Conservation (phyloP, 2,329 filamentous ascomycete species). For the Hortaea sp. region DNA sequence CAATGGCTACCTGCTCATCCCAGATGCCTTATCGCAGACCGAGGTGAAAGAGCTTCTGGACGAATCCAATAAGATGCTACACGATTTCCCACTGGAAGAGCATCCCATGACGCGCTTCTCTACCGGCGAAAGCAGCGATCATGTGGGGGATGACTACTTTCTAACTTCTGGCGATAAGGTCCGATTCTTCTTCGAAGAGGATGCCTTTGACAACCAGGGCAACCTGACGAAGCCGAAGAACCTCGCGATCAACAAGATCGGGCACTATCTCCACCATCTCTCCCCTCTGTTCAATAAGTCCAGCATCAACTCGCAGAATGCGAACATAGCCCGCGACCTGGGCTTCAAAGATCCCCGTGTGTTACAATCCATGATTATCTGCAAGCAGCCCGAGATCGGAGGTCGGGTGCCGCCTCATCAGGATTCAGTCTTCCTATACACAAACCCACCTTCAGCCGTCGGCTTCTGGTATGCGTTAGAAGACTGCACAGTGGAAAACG, state of each 20-base stretch:
- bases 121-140: constrained; percentile 63
- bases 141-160: constrained; percentile 94
- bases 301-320: constrained; percentile 46
- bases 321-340: constrained; percentile 57
- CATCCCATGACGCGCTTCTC: constrained; percentile 94
- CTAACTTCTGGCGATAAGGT: constrained; percentile 81
- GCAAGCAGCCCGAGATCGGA: constrained; percentile 94
- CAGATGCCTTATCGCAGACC: constrained; percentile 56
- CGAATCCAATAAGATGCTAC: constrained; percentile 66
- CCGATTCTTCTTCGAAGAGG: constrained; percentile 95
- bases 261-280: constrained; percentile 40
- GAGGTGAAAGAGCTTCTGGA: constrained; percentile 59
- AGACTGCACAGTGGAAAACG: constrained; percentile 78
- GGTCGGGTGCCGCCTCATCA: constrained; percentile 85
- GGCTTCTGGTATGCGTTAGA: constrained; percentile 98
- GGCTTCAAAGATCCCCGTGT: constrained; percentile 67
- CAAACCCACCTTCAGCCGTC: constrained; percentile 75
- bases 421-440: constrained; percentile 88
- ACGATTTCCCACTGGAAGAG: constrained; percentile 63
- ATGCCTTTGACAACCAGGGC: constrained; percentile 61
- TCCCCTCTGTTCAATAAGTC: constrained; percentile 39
- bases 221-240: constrained; percentile 67
- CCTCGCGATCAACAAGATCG: constrained; percentile 66
- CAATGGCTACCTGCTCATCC: constrained; percentile 86
- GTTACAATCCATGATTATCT: constrained; percentile 95